These are phyloP conservation scores for Tirmania nivea DNA, from an alignment of 495 filamentous ascomycete genomes.

Conservation along the genomic window DNA sequence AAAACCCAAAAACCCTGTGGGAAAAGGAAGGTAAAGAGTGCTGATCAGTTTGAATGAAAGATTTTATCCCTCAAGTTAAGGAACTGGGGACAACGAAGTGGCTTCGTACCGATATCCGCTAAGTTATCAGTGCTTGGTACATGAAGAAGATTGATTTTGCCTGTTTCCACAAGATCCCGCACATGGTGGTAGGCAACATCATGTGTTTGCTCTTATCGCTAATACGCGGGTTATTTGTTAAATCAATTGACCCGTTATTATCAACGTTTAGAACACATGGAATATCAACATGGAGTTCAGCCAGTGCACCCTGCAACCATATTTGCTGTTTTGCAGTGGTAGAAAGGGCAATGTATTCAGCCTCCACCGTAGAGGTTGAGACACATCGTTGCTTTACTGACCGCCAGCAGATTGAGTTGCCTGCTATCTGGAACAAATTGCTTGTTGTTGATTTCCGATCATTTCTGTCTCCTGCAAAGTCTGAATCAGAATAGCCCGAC, in stretches of 20 bases:
- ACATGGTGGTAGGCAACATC: not conserved
- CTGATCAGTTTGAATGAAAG: too few species aligned
- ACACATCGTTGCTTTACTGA: conserved; percentile 3
- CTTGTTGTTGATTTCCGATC: not conserved
- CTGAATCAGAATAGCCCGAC: not conserved
- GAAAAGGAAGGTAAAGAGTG: too few species aligned
- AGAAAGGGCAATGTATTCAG: conserved; percentile 3
- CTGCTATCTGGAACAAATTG: not conserved
- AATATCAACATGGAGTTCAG: not conserved
- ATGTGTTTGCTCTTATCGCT: not conserved
- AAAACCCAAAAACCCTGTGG: too few species aligned
- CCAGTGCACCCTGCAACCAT: not conserved
- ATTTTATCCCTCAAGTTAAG: too few species aligned
- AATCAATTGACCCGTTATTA: not conserved
- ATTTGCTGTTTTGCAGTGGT: not conserved
- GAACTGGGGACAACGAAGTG: too few species aligned
- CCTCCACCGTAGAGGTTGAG: not conserved
- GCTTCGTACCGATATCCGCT: not conserved
- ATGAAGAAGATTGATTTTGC: not conserved
- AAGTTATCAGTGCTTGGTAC: not conserved
- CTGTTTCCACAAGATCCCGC: not conserved
- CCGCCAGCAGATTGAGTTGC: not conserved
- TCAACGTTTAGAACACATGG: not conserved
- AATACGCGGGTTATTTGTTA: not conserved
- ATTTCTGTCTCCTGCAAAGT: not conserved